A percentile compares a stretch with the other conserved stretches of the same genome.
phyloP scores from a whole-genome alignment of 495 filamentous ascomycete genomes.

The Cercophora samala region DNA sequence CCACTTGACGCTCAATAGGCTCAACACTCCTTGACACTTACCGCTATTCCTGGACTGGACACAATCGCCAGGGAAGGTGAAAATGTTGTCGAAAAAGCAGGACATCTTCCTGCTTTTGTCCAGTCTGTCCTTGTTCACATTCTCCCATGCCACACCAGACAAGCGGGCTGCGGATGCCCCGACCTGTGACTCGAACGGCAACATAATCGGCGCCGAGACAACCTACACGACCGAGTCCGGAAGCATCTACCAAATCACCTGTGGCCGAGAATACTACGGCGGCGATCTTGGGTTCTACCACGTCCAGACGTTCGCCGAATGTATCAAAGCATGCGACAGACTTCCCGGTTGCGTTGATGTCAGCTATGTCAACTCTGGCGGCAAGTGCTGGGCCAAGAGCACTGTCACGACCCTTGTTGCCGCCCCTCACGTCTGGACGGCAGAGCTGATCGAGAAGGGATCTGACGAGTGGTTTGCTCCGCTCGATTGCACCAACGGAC shows the following conservation, averaged over 20 bases:
- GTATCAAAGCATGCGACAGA: slow-evolving; percentile 7
- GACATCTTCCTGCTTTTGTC: too few species aligned
- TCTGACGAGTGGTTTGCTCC: not conserved
- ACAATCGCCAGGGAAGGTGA: too few species aligned
- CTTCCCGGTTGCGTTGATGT: slow-evolving; percentile 2
- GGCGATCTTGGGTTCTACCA: slow-evolving; percentile 3
- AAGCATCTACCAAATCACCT: slow-evolving; percentile 5
- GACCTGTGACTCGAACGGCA: too few species aligned
- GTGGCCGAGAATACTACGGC: slow-evolving; percentile 6
- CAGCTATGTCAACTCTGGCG: not conserved
- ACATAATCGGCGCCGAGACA: too few species aligned
- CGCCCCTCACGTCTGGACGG: not conserved
- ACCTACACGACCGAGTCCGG: not conserved
- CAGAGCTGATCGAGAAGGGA: not conserved
- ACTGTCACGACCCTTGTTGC: not conserved
- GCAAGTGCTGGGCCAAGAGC: not conserved
- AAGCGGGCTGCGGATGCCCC: too few species aligned
- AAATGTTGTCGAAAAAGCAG: too few species aligned
- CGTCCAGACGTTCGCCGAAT: slow-evolving; percentile 1
- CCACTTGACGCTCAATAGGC: too few species aligned
- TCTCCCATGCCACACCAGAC: too few species aligned
- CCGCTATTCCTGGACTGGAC: too few species aligned
- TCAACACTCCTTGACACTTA: too few species aligned
- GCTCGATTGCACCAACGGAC: not conserved
- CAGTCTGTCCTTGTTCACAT: too few species aligned